phyloP scores from a whole-genome alignment of 2,329 filamentous ascomycete genomes.

The Alternaria brassicae region DNA sequence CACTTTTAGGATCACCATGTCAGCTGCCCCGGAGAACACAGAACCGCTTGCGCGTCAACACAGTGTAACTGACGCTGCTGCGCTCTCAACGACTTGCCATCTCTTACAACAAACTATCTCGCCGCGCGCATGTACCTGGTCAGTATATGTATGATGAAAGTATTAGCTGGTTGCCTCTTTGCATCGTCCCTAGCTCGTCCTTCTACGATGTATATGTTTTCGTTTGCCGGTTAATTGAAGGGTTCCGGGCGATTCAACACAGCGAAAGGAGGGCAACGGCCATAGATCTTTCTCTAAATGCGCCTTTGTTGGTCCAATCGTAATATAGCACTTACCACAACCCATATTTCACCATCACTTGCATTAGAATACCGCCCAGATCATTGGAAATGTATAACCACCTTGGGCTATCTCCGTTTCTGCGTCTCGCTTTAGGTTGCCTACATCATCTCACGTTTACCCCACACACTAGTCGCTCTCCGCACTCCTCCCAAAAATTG shows the following conservation, averaged over 20 bases:
- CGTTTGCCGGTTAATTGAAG: neutral
- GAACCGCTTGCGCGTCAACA: conserved; percentile 39
- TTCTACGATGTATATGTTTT: conserved; percentile 14
- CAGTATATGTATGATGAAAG: neutral
- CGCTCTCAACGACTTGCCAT: conserved; percentile 10
- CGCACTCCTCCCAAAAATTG: neutral
- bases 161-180: neutral
- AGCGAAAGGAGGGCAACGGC: neutral
- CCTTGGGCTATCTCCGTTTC: neutral
- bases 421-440: neutral
- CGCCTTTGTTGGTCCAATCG: conserved; percentile 15
- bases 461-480: neutral
- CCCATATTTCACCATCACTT: neutral
- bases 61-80: conserved; percentile 24
- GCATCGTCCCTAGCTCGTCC: neutral
- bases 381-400: neutral
- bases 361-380: neutral
- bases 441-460: neutral
- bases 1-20: conserved; percentile 49
- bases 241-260: neutral
- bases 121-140: neutral
- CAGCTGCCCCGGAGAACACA: conserved; percentile 45
- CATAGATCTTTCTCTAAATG: neutral
- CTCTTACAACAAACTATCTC: conserved; percentile 5
- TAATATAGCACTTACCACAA: neutral